Evolutionary conservation across 1,139 yeast species (phyloP).

Genomic region (Debaryomyces coudertii): DNA sequence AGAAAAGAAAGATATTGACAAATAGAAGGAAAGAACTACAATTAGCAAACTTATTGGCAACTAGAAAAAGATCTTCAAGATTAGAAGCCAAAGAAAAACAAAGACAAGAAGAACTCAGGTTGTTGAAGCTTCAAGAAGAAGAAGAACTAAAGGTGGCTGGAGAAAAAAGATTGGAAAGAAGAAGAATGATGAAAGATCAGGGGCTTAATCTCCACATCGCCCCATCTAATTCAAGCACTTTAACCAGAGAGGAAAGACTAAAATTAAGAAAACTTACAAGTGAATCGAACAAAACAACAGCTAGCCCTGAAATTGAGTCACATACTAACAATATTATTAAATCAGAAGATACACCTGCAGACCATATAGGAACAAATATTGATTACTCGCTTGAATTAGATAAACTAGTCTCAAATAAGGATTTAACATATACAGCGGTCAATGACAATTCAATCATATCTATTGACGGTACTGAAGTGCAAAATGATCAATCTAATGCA

Average conservation of each 20-base stretch:
- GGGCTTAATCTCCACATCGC: constrained; percentile 2
- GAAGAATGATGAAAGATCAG: constrained; percentile 28
- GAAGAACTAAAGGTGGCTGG: constrained; percentile 36
- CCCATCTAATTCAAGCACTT: constrained; percentile 25
- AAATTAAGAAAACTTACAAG: constrained; percentile 32
- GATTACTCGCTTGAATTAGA: not conserved
- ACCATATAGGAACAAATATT: not conserved
- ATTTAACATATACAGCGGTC: not conserved
- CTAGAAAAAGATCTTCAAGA: constrained; percentile 53
- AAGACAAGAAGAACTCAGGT: constrained; percentile 39
- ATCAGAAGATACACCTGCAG: not conserved
- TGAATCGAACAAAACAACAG: constrained; percentile 9
- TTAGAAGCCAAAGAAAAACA: constrained; percentile 54
- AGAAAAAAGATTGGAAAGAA: constrained; percentile 42
- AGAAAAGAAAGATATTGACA: constrained; percentile 44
- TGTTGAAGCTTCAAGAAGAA: constrained; percentile 36
- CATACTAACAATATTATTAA: not conserved
- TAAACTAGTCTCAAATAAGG: not conserved
- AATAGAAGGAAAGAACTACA: constrained; percentile 52
- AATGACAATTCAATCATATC: not conserved
- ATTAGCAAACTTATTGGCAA: constrained; percentile 49
- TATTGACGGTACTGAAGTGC: not conserved
- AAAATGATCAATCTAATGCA: not conserved
- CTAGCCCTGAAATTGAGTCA: constrained; percentile 3
- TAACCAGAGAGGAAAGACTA: constrained; percentile 48